These are phyloP conservation scores for Begonia loranthoides DNA, from an alignment of 306 rosid species.

Conservation along the genomic window DNA sequence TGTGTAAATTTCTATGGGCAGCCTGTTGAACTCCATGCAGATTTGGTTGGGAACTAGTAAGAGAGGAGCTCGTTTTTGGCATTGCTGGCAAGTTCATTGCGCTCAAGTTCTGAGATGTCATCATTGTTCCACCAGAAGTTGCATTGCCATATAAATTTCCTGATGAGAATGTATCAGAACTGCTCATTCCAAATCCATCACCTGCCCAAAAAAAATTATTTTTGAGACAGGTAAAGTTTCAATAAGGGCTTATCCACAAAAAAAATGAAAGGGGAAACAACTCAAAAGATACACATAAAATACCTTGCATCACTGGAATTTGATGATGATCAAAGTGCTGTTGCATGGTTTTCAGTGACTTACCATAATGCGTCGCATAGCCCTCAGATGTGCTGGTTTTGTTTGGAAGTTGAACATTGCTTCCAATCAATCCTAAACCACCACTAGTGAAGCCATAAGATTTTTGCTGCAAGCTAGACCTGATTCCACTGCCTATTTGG, in stretches of 20 bases:
- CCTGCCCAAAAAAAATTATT: conserved; percentile 37
- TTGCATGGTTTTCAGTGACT: conserved; percentile 58
- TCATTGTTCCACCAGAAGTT: conserved; percentile 50
- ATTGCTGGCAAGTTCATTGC: conserved; percentile 46
- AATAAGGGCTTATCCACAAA: too few species aligned
- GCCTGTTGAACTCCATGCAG: conserved; percentile 50
- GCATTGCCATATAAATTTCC: conserved; percentile 54
- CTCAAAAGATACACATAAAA: too few species aligned
- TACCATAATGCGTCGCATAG: conserved; percentile 35
- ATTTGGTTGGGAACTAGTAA: conserved; percentile 52
- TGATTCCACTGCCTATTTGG: conserved; percentile 69
- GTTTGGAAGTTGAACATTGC: conserved; percentile 37
- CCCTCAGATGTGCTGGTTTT: conserved; percentile 60
- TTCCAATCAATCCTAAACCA: conserved; percentile 64
- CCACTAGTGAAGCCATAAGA: conserved; percentile 64
- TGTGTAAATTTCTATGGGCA: conserved; percentile 45
- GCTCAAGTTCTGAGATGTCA: conserved; percentile 52
- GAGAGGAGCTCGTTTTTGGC: conserved; percentile 41
- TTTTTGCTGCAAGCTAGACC: conserved; percentile 66
- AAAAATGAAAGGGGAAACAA: too few species aligned
- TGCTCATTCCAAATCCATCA: conserved; percentile 64
- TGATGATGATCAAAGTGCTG: conserved; percentile 55
- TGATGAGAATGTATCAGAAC: conserved; percentile 44
- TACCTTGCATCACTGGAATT: neutral
- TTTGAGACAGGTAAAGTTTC: conserved; percentile 4